Conservation (phyloP, 345 rosid species). For the Cardiospermum halicacabum region DNA sequence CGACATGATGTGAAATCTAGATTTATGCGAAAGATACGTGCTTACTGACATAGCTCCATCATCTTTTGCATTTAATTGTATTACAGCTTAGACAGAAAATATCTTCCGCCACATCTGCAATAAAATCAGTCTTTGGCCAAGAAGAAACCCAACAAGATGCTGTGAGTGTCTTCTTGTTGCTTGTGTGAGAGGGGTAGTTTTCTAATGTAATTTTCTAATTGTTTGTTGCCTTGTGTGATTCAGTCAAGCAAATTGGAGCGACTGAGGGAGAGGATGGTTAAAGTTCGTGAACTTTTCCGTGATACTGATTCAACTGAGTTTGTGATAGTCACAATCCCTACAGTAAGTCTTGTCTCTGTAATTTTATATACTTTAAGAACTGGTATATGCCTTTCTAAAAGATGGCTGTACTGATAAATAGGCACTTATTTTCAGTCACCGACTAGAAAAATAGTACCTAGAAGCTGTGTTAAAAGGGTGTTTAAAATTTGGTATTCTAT, state of each 20-base stretch:
- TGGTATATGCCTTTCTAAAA: neutral
- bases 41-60: neutral
- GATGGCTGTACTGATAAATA: neutral
- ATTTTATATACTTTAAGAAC: neutral
- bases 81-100: slow-evolving; percentile 91
- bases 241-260: slow-evolving; percentile 85
- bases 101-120: slow-evolving; percentile 87
- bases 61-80: slow-evolving; percentile 5
- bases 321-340: slow-evolving; percentile 91
- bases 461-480: neutral
- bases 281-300: slow-evolving; percentile 95
- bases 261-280: slow-evolving; percentile 90
- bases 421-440: neutral
- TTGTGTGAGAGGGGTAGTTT: slow-evolving; percentile 12
- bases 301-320: slow-evolving; percentile 89
- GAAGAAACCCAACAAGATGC: slow-evolving; percentile 55
- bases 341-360: slow-evolving; percentile 44
- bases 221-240: slow-evolving; percentile 6
- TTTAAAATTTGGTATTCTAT: neutral
- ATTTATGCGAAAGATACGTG: neutral
- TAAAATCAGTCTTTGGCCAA: slow-evolving; percentile 91
- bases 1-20: neutral
- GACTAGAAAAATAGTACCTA: neutral
- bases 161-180: slow-evolving; percentile 42
- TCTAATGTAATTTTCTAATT: neutral